These are phyloP conservation scores for Ophiostoma montium DNA, from an alignment of 2,329 filamentous ascomycete genomes.

Conservation along the genomic window DNA sequence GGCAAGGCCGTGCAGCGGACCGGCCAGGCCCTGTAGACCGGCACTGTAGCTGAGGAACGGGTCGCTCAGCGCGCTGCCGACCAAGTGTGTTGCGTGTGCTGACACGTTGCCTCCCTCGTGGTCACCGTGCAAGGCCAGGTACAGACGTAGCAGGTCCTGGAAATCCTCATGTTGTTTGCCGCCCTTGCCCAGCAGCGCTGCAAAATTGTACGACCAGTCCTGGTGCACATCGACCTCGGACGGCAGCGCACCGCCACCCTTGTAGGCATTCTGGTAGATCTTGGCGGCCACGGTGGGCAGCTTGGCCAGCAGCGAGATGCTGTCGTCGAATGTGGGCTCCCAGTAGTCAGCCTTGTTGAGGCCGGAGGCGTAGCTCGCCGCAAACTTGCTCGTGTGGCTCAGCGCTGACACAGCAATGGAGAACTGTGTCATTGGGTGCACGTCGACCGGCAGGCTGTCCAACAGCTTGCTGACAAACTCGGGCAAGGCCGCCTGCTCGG, in stretches of 20 bases:
- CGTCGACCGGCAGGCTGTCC: slow-evolving; percentile 72
- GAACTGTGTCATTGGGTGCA: slow-evolving; percentile 98
- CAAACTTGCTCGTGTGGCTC: slow-evolving; percentile 88
- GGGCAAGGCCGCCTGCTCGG: slow-evolving; percentile 72
- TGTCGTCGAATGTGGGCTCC: slow-evolving; percentile 95
- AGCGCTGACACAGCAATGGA: slow-evolving; percentile 90
- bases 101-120: slow-evolving; percentile 98
- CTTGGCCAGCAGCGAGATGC: slow-evolving; percentile 86
- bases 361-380: slow-evolving; percentile 80
- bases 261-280: slow-evolving; percentile 88
- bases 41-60: slow-evolving; percentile 94
- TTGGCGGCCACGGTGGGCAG: slow-evolving; percentile 92
- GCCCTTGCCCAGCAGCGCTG: slow-evolving; percentile 83
- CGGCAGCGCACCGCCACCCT: slow-evolving; percentile 58
- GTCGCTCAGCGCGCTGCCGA: slow-evolving; percentile 86
- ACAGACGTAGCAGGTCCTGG: slow-evolving; percentile 86
- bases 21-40: slow-evolving; percentile 85
- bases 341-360: slow-evolving; percentile 95
- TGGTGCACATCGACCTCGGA: slow-evolving; percentile 66
- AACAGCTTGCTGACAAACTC: slow-evolving; percentile 76
- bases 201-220: slow-evolving; percentile 99
- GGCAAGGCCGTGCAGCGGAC: slow-evolving; percentile 81
- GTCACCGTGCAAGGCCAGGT: slow-evolving; percentile 92
- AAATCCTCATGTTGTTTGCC: slow-evolving; percentile 83
- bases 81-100: slow-evolving; percentile 86